Percentiles rank a stretch among this genome's conserved stretches.
phyloP scores from a whole-genome alignment of 2,329 filamentous ascomycete genomes.

The Thelonectria discophora region DNA sequence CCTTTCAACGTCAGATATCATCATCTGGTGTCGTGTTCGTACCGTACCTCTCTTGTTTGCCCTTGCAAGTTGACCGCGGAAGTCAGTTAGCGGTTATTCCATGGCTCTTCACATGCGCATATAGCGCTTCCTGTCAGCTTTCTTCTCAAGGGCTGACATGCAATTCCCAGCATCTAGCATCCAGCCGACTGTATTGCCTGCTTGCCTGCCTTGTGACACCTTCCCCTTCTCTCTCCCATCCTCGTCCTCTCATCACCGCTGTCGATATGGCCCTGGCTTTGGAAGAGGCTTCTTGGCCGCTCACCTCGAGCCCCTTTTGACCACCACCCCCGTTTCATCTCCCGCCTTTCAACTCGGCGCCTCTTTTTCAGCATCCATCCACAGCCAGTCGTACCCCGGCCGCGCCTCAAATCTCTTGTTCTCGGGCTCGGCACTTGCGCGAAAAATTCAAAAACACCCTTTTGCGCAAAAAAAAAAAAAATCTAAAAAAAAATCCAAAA shows the following conservation, averaged over 20 bases:
- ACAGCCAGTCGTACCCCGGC: conserved; percentile 3
- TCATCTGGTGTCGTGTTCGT: no score
- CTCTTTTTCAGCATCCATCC: background rate
- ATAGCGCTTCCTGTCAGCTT: no score
- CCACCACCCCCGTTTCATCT: conserved; percentile 20
- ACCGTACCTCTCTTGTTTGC: no score
- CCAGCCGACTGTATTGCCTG: conserved; percentile 9
- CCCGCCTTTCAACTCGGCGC: conserved; percentile 2
- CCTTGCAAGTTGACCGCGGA: no score
- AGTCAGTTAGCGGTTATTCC: no score
- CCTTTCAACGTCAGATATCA: no score
- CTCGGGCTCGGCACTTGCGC: conserved; percentile 4
- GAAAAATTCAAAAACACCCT: background rate
- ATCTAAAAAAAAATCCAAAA: no score
- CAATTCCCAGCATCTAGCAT: background rate
- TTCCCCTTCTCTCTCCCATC: background rate
- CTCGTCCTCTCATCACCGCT: no score
- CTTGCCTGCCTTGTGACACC: conserved; percentile 6
- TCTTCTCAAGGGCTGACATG: background rate
- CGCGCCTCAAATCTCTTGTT: background rate
- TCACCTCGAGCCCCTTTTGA: background rate
- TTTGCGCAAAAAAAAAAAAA: background rate
- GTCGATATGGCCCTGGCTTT: background rate
- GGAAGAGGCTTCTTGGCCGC: background rate
- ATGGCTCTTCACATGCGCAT: no score